Base-by-base conservation (phyloP, 1,139 yeast genomes). In the Suhomyces yuchorum region DNA sequence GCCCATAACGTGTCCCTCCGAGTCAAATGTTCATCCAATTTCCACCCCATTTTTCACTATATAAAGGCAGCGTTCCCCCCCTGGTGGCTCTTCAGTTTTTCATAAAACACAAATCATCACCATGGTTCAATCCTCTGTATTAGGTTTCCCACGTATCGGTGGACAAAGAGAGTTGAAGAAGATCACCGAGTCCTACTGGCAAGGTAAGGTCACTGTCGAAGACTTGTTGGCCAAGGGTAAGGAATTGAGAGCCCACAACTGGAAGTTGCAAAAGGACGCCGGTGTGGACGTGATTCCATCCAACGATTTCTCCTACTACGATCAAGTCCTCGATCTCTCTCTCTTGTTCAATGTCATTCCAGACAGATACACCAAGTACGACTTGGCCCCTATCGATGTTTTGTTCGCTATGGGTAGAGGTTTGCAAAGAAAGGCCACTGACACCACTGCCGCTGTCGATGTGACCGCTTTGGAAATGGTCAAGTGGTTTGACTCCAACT, bases 361-460 rank as follows among this genome's bases (percentile, higher is more conserved):
- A 68, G 96, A 89, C 64, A 87, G 98, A 78, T 93, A 93, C 87
- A 80, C 92, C 76, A 88, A 93, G 81, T 89, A 81, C 77, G 84
- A 87, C 66, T 84, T 93, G 70, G 84, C 92, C 57, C 86, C 92
- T 71, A 81, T 93, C 64, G 99, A 93, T 75, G 90, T 91, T 57
- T 78, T 89, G 67, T 93, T 93, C 71, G 99, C 99, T 67, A 95
- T 93, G 99, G 99, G 98, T 76, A 91, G 99, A 84, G 99, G 99
- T 85, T 84, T 93, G 72, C 99, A 95, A 82, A 89, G 95, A 78
- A 85, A 87, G 76, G 96, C 96, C 60, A 87, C 95, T 59, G 97
- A 87, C 61, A 70, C 92, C 60, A 71, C 84, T 55, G 81, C 87
- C 61, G 96, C 96, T 60, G 97, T 93, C 62, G 99, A 95, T 75